These are phyloP conservation scores for Peronospora destructor DNA, from an alignment of 352 stramenopile genomes.

Conservation along the genomic window DNA sequence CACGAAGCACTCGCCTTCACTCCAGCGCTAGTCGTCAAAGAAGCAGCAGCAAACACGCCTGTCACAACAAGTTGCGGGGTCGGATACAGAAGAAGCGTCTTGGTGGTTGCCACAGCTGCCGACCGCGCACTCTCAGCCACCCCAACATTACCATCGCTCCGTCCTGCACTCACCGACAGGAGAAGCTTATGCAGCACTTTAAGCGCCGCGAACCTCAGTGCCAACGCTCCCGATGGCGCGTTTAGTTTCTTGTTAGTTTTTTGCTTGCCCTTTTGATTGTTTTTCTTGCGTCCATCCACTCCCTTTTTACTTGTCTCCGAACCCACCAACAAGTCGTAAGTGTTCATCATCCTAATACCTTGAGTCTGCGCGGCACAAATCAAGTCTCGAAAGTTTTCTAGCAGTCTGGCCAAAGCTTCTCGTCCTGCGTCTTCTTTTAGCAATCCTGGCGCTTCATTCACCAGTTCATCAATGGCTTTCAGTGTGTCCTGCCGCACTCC, in stretches of 20 bases:
- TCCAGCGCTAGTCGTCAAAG: slow-evolving; percentile 10
- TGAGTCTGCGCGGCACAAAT: slow-evolving; percentile 56
- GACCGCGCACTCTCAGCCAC: slow-evolving; percentile 2
- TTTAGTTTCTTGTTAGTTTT: slow-evolving; percentile 43
- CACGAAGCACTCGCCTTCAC: slow-evolving; percentile 39
- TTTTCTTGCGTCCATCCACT: slow-evolving; percentile 8
- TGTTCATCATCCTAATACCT: slow-evolving; percentile 73
- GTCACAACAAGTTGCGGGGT: slow-evolving; percentile 27
- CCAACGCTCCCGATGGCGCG: slow-evolving; percentile 32
- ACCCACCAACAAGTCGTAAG: slow-evolving; percentile 51
- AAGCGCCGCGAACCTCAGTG: slow-evolving; percentile 52
- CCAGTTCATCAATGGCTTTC: slow-evolving; percentile 53
- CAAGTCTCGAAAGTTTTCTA: slow-evolving; percentile 78
- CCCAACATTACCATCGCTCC: not conserved
- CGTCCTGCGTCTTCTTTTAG: slow-evolving; percentile 44
- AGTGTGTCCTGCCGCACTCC: slow-evolving; percentile 70
- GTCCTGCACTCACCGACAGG: slow-evolving; percentile 34
- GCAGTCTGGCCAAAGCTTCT: slow-evolving; percentile 50
- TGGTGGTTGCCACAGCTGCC: slow-evolving; percentile 22
- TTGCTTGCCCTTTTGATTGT: slow-evolving; percentile 17
- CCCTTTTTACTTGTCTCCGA: slow-evolving; percentile 17
- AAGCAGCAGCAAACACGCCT: slow-evolving; percentile 24
- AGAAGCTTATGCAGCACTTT: slow-evolving; percentile 64
- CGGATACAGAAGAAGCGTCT: slow-evolving; percentile 53
- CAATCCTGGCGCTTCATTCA: slow-evolving; percentile 54